phyloP scores from a whole-genome alignment of 2,329 filamentous ascomycete genomes.

The Grosmannia clavigera region DNA sequence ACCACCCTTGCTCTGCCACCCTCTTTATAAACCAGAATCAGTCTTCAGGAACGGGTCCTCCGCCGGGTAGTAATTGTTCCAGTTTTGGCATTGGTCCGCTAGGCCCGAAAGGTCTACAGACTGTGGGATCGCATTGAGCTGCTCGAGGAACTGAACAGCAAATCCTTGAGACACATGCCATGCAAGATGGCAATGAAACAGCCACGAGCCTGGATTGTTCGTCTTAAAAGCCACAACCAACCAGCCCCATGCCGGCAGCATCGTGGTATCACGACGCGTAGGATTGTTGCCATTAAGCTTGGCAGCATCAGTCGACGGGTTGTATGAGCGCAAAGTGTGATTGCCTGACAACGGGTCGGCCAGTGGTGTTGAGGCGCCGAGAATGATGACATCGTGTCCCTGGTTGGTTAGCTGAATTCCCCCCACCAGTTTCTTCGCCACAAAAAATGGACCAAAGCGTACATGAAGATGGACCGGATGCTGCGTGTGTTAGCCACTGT shows the following conservation, averaged over 20 bases:
- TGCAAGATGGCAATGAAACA: slow-evolving; percentile 37
- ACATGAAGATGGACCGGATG: slow-evolving; percentile 21
- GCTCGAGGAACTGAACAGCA: slow-evolving; percentile 37
- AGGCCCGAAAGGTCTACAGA: slow-evolving; percentile 5
- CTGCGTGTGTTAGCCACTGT: background rate
- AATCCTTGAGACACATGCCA: slow-evolving; percentile 38
- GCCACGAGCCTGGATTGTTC: slow-evolving; percentile 38
- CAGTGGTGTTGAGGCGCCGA: slow-evolving; percentile 16
- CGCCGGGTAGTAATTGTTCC: slow-evolving; percentile 9
- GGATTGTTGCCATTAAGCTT: slow-evolving; percentile 27
- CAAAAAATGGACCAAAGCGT: background rate
- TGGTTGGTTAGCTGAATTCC: slow-evolving; percentile 5
- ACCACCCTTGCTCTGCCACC: background rate
- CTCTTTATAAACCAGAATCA: slow-evolving; percentile 10
- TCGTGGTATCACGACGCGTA: slow-evolving; percentile 33
- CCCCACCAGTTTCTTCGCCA: background rate
- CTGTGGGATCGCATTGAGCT: slow-evolving; percentile 6
- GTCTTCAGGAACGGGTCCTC: slow-evolving; percentile 6
- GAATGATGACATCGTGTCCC: slow-evolving; percentile 23
- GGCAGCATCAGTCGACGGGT: slow-evolving; percentile 17
- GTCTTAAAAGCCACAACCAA: slow-evolving; percentile 34
- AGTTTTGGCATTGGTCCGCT: slow-evolving; percentile 6
- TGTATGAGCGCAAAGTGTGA: slow-evolving; percentile 14
- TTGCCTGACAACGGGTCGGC: slow-evolving; percentile 9
- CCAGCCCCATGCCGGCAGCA: slow-evolving; percentile 31